These are phyloP conservation scores for Ceratocystis cubensis DNA, from an alignment of 2,329 filamentous ascomycete species.

Conservation along the genomic window DNA sequence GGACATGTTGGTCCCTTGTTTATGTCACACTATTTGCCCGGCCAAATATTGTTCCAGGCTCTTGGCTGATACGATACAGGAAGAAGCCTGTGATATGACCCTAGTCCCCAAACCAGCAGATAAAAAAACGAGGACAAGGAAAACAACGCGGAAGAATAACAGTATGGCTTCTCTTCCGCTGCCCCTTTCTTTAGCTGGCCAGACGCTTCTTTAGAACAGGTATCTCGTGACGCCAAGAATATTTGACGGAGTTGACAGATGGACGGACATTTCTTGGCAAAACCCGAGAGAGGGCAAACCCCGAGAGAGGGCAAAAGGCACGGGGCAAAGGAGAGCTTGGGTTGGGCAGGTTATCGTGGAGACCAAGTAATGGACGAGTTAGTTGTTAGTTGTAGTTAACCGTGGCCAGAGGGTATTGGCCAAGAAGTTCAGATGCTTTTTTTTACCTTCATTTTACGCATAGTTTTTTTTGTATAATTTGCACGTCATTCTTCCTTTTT, in stretches of 20 bases:
- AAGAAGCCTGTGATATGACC: too few relatives aligned
- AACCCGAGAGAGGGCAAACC: not conserved
- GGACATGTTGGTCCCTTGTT: too few relatives aligned
- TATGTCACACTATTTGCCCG: too few relatives aligned
- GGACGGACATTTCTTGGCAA: not conserved
- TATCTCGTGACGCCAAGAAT: slow-evolving; percentile 1
- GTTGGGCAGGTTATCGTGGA: too few relatives aligned
- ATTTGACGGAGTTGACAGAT: not conserved
- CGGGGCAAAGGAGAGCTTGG: too few relatives aligned
- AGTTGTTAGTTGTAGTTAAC: too few relatives aligned
- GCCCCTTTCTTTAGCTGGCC: not conserved
- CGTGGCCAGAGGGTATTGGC: too few relatives aligned
- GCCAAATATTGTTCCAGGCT: too few relatives aligned
- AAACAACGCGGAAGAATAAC: not conserved
- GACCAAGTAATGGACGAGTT: too few relatives aligned
- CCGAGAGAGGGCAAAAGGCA: not conserved
- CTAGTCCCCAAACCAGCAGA: too few relatives aligned
- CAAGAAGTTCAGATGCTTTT: not conserved
- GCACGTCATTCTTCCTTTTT: not conserved
- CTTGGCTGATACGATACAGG: too few relatives aligned
- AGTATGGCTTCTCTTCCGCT: not conserved
- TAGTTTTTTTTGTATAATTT: not conserved
- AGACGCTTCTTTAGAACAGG: not conserved
- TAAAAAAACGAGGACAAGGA: too few relatives aligned
- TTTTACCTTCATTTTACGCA: not conserved